phyloP scores from a whole-genome alignment of 2,329 filamentous ascomycete genomes.

The Huntiella decipiens region DNA sequence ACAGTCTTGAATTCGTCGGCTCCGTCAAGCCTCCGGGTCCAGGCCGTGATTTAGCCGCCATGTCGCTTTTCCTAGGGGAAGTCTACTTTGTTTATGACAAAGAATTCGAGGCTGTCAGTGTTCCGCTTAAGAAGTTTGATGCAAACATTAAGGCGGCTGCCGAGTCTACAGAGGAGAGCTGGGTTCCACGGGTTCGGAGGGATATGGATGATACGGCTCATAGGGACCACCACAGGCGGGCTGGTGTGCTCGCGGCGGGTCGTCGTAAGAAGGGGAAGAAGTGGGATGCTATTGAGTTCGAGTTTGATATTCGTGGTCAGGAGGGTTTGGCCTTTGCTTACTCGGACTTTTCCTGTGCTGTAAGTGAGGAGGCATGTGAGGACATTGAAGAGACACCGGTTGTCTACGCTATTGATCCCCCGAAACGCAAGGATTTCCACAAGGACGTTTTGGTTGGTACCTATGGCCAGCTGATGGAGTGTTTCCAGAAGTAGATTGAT shows the following conservation, averaged over 20 bases:
- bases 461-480: not conserved
- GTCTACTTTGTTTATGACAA: slow-evolving; percentile 10
- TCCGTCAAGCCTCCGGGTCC: slow-evolving; percentile 9
- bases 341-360: slow-evolving; percentile 8
- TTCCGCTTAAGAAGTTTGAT: slow-evolving; percentile 4
- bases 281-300: slow-evolving; percentile 3
- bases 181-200: too few relatives aligned
- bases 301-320: slow-evolving; percentile 8
- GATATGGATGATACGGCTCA: too few relatives aligned
- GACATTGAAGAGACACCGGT: slow-evolving; percentile 6
- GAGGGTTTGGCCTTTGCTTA: slow-evolving; percentile 11
- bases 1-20: slow-evolving; percentile 3
- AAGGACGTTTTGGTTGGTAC: slow-evolving; percentile 10
- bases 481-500: too few relatives aligned
- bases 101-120: slow-evolving; percentile 6
- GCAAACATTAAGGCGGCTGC: not conserved
- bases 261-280: not conserved
- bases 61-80: slow-evolving; percentile 8
- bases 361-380: slow-evolving; percentile 3
- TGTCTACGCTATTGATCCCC: slow-evolving; percentile 12
- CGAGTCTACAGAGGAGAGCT: too few relatives aligned
- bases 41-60: slow-evolving; percentile 7
- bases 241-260: not conserved
- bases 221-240: not conserved
- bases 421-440: slow-evolving; percentile 5